Conservation (phyloP, 2,329 filamentous ascomycete genomes). For the Apiospora rasikravindrae region DNA sequence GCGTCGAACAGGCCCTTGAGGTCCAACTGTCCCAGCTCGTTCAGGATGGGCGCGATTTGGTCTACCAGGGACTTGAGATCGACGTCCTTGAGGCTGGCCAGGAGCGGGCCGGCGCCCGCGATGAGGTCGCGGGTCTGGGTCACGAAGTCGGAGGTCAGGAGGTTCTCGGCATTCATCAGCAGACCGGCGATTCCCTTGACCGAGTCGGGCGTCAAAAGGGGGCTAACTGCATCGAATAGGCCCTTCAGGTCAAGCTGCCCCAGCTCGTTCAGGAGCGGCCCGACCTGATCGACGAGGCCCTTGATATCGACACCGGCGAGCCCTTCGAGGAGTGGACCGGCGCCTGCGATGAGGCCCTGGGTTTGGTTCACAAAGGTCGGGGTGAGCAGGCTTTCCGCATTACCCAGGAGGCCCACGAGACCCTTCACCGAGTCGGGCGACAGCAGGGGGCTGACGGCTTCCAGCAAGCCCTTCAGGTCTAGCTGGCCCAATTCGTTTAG, state of each 20-base stretch:
- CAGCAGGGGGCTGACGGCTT: slow-evolving; percentile 42
- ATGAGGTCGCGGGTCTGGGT: slow-evolving; percentile 30
- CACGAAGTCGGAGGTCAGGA: slow-evolving; percentile 33
- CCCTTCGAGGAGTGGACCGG: slow-evolving; percentile 33
- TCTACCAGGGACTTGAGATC: slow-evolving; percentile 28
- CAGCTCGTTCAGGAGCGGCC: slow-evolving; percentile 32
- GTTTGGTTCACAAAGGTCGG: slow-evolving; percentile 32
- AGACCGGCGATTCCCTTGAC: slow-evolving; percentile 35
- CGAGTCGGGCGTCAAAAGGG: slow-evolving; percentile 36
- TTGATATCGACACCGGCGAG: slow-evolving; percentile 34
- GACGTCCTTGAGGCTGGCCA: slow-evolving; percentile 33
- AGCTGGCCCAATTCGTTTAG: slow-evolving; percentile 38
- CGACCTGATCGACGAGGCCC: slow-evolving; percentile 27
- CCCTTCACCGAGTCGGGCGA: slow-evolving; percentile 35
- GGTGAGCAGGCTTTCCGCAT: slow-evolving; percentile 44
- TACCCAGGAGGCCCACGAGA: slow-evolving; percentile 41
- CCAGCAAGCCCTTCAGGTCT: slow-evolving; percentile 39
- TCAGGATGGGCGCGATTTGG: slow-evolving; percentile 32
- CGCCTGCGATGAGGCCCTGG: slow-evolving; percentile 32
- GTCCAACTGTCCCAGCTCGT: slow-evolving; percentile 35
- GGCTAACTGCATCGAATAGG: slow-evolving; percentile 34
- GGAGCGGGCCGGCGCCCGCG: slow-evolving; percentile 35
- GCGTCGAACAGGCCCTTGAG: slow-evolving; percentile 29
- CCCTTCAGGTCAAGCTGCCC: slow-evolving; percentile 32
- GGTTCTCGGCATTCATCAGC: slow-evolving; percentile 33